Evolutionary conservation across 2,329 filamentous ascomycete genomes (phyloP).

Genomic region (Phialocephala sp.): DNA sequence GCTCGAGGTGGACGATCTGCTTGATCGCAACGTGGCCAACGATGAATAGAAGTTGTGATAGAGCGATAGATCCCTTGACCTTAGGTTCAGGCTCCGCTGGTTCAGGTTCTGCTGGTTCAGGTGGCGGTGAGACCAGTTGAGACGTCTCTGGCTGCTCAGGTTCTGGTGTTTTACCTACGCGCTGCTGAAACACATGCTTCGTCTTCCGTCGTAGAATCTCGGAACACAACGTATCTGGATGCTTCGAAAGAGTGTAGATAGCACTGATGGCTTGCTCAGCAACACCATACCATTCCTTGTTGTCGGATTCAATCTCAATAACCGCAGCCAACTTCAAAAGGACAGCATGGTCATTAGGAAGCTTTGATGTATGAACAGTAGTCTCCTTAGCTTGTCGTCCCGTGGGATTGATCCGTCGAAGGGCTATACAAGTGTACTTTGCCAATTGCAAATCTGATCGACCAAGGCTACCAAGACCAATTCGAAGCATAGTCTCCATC

Average conservation of each 20-base stretch:
- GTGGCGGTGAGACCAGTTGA: conserved; percentile 40
- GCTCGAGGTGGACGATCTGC: conserved; percentile 96
- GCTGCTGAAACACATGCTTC: conserved; percentile 71
- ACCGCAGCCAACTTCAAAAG: conserved; percentile 81
- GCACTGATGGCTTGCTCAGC: conserved; percentile 96
- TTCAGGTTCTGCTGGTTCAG: conserved; percentile 32
- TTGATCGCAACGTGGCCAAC: conserved; percentile 98
- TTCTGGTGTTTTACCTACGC: conserved; percentile 42
- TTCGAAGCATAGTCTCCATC: conserved; percentile 91
- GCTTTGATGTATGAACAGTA: conserved; percentile 70
- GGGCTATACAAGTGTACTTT: conserved; percentile 93
- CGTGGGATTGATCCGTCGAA: conserved; percentile 86
- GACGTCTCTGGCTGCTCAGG: conserved; percentile 38
- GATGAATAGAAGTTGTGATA: conserved; percentile 92
- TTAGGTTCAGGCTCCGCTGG: conserved; percentile 47
- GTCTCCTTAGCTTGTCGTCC: conserved; percentile 81
- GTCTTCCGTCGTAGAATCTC: conserved; percentile 89
- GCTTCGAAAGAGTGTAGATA: conserved; percentile 92
- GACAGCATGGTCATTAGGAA: conserved; percentile 92
- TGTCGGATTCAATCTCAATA: conserved; percentile 83
- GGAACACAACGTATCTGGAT: conserved; percentile 91
- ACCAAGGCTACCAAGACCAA: conserved; percentile 83
- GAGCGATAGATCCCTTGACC: conserved; percentile 72
- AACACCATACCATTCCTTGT: conserved; percentile 94
- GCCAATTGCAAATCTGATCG: conserved; percentile 84